These are phyloP conservation scores for Pilatotrama ljubarskyi DNA, from an alignment of 768 basidiomycete species.

Conservation along the genomic window DNA sequence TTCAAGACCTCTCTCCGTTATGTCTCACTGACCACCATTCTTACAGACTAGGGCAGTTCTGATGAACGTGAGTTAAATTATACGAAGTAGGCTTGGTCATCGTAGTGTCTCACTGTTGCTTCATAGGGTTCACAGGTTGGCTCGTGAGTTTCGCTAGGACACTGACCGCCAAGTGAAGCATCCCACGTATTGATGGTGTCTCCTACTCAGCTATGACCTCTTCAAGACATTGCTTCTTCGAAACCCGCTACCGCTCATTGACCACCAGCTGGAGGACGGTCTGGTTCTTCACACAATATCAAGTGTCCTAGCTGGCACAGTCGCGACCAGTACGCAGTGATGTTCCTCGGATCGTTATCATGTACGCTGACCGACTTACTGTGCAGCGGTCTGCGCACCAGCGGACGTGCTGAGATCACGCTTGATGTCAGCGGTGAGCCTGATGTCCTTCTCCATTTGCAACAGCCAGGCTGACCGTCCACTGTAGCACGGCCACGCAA, in stretches of 20 bases:
- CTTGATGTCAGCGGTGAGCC: conserved; percentile 70
- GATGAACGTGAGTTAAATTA: conserved; percentile 64
- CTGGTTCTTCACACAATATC: conserved; percentile 66
- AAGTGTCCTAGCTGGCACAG: conserved; percentile 68
- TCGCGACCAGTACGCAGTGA: conserved; percentile 67
- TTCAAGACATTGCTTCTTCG: conserved; percentile 63
- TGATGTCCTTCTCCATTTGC: not conserved
- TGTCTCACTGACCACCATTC: conserved; percentile 7
- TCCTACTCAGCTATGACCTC: conserved; percentile 63
- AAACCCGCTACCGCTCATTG: conserved; percentile 51
- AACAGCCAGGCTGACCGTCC: conserved; percentile 9
- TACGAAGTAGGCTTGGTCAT: not conserved
- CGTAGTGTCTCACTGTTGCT: conserved; percentile 13
- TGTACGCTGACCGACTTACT: not conserved
- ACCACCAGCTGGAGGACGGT: conserved; percentile 65
- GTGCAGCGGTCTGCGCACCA: conserved; percentile 72
- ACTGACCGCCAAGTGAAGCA: not conserved
- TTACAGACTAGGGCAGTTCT: conserved; percentile 59
- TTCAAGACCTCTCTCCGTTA: not conserved
- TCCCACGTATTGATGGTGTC: conserved; percentile 1
- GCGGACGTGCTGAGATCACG: conserved; percentile 76
- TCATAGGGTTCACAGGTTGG: conserved; percentile 75
- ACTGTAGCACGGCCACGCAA: conserved; percentile 50
- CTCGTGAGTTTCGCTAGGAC: conserved; percentile 56
- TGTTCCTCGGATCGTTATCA: not conserved